Percentiles rank a stretch among this genome's conserved stretches.
phyloP scores from a whole-genome alignment of 495 filamentous ascomycete species.

The Darksidea phi region DNA sequence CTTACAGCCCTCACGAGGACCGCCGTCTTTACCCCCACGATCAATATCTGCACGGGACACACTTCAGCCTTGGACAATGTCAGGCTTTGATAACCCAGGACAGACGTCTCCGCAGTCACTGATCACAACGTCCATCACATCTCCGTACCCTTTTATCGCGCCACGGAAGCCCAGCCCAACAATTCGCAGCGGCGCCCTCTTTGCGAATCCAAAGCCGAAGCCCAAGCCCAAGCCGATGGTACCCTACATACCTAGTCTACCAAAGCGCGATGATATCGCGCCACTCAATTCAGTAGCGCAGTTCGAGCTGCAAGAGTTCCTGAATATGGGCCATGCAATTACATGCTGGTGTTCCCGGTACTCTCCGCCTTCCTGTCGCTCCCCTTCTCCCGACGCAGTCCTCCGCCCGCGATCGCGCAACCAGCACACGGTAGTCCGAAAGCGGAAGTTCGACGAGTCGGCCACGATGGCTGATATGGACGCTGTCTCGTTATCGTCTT shows the following conservation, averaged over 20 bases:
- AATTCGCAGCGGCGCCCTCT: background rate
- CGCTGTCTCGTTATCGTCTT: background rate
- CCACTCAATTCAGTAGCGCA: background rate
- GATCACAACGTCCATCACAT: background rate
- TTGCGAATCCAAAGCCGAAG: too few relatives aligned
- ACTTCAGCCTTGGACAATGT: too few relatives aligned
- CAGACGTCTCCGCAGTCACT: background rate
- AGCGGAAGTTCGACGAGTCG: background rate
- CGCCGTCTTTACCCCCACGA: conserved; percentile 11
- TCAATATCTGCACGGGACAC: background rate
- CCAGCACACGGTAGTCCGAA: background rate
- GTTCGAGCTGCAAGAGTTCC: conserved; percentile 28
- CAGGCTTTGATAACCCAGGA: too few relatives aligned
- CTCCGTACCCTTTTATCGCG: background rate
- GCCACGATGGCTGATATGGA: background rate
- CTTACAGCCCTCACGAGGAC: background rate
- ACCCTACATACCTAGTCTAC: background rate
- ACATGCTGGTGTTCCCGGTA: conserved; percentile 31
- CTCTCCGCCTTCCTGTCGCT: too few relatives aligned
- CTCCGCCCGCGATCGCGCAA: background rate
- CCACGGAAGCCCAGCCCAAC: background rate
- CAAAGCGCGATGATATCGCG: background rate
- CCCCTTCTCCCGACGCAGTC: too few relatives aligned
- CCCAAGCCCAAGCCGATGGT: too few relatives aligned
- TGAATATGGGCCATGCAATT: conserved; percentile 34